A percentile compares a stretch with the other conserved stretches of the same genome.
These are phyloP conservation scores for Babjeviella inositovora DNA, from an alignment of 805 yeast genomes.

Conservation along the genomic window DNA sequence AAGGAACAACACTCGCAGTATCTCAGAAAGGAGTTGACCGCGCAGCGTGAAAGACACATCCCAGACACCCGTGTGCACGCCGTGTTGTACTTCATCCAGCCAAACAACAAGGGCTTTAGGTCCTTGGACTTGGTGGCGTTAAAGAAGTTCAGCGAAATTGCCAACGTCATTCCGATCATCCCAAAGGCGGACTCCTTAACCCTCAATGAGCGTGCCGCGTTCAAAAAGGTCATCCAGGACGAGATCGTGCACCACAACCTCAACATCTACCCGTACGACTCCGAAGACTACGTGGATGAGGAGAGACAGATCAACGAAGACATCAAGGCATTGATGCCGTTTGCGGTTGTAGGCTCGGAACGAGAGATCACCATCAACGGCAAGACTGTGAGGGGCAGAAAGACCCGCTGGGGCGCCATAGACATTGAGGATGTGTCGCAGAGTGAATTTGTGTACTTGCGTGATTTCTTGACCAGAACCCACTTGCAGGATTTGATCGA, in stretches of 20 bases:
- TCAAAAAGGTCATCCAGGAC: conserved; percentile 61
- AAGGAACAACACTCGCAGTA: conserved; percentile 90
- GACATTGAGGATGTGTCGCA: conserved; percentile 90
- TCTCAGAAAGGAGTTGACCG: conserved; percentile 86
- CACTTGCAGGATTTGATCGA: conserved; percentile 94
- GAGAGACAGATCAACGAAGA: conserved; percentile 62
- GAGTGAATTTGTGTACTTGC: conserved; percentile 87
- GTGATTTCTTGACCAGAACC: conserved; percentile 90
- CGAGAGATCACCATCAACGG: conserved; percentile 63
- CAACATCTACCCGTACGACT: conserved; percentile 73
- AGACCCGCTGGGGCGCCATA: conserved; percentile 87
- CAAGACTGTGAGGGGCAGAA: conserved; percentile 73
- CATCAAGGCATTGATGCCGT: conserved; percentile 69
- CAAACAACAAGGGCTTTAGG: conserved; percentile 75
- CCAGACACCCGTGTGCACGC: conserved; percentile 90
- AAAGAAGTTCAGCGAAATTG: conserved; percentile 73
- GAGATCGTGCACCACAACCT: conserved; percentile 64
- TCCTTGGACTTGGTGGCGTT: conserved; percentile 72
- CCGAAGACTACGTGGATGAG: conserved; percentile 51
- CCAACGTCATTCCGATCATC: conserved; percentile 89
- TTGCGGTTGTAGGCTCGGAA: conserved; percentile 90
- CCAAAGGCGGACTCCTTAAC: conserved; percentile 90
- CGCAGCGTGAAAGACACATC: conserved; percentile 73
- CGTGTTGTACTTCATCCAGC: conserved; percentile 79
- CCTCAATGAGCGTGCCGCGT: conserved; percentile 62